phyloP scores from a whole-genome alignment of 345 rosid genomes.

The Viola odorata region DNA sequence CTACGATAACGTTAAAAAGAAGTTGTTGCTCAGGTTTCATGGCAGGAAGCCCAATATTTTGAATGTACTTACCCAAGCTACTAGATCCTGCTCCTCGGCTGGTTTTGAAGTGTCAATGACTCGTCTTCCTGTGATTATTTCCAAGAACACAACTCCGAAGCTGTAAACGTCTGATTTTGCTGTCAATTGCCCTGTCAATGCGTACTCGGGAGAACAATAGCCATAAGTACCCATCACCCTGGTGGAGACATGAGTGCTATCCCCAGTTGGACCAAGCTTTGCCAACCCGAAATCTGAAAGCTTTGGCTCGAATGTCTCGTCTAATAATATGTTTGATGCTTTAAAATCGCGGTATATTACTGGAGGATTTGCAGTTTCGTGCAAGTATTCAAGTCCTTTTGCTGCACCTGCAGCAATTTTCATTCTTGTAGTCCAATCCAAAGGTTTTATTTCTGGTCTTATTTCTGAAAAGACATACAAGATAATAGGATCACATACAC shows the following conservation, averaged over 20 bases:
- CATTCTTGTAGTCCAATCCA: conserved; percentile 78
- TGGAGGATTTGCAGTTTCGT: conserved; percentile 65
- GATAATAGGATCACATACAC: neutral
- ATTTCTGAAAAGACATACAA: conserved; percentile 29
- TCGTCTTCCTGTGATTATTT: conserved; percentile 76
- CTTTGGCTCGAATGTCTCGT: conserved; percentile 54
- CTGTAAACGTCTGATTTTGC: conserved; percentile 74
- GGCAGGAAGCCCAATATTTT: too few relatives aligned
- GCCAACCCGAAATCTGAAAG: conserved; percentile 88
- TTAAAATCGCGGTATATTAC: conserved; percentile 80
- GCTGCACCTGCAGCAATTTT: conserved; percentile 73
- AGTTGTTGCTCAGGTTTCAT: too few relatives aligned
- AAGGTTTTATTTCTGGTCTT: conserved; percentile 29
- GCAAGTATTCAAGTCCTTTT: conserved; percentile 72
- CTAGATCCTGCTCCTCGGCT: conserved; percentile 60
- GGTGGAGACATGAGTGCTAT: conserved; percentile 62
- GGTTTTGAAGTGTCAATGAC: conserved; percentile 62
- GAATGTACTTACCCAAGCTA: conserved; percentile 48
- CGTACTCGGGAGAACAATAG: conserved; percentile 77
- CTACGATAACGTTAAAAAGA: too few relatives aligned
- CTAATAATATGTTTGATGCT: conserved; percentile 66
- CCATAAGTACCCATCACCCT: conserved; percentile 92
- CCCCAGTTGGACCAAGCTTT: conserved; percentile 74
- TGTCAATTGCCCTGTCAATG: conserved; percentile 62
- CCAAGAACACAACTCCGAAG: conserved; percentile 76